phyloP scores from a whole-genome alignment of 495 filamentous ascomycete genomes.

The Aspergillus ostianus region DNA sequence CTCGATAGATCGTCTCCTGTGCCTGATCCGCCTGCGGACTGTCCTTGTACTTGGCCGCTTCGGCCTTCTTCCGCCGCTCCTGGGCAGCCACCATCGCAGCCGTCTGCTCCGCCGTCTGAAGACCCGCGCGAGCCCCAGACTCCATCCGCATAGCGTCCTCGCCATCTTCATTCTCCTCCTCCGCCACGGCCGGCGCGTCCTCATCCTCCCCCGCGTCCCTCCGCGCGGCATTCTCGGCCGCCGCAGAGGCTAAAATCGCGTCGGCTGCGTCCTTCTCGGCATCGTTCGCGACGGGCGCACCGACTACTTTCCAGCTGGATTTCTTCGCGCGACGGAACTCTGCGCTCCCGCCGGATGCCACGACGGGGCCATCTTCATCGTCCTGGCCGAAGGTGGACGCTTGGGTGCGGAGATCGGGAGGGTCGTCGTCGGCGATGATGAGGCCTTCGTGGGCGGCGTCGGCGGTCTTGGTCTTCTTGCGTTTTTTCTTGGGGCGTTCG shows the following conservation, averaged over 20 bases:
- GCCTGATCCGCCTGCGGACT: conserved; percentile 37
- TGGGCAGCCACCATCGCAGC: conserved; percentile 77
- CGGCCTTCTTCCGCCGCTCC: conserved; percentile 47
- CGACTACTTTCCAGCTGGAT: conserved; percentile 73
- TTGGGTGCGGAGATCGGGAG: conserved; percentile 61
- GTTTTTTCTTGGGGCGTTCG: conserved; percentile 69
- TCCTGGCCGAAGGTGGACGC: conserved; percentile 43
- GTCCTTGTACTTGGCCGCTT: conserved; percentile 42
- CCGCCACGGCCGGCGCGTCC: conserved; percentile 41
- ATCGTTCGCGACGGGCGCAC: conserved; percentile 34
- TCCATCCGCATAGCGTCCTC: conserved; percentile 58
- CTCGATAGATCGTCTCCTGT: conserved; percentile 86
- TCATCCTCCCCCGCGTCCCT: conserved; percentile 43
- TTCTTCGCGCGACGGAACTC: conserved; percentile 80
- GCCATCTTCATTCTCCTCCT: conserved; percentile 22
- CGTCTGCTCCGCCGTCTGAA: conserved; percentile 76
- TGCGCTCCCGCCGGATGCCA: conserved; percentile 51
- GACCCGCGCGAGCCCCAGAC: conserved; percentile 78
- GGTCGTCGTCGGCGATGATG: conserved; percentile 90
- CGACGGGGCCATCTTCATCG: conserved; percentile 42
- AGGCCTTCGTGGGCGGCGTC: conserved; percentile 58
- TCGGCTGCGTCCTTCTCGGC: conserved; percentile 68
- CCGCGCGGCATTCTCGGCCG: conserved; percentile 55
- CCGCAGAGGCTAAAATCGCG: conserved; percentile 75
- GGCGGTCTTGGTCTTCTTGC: conserved; percentile 78